Percentiles rank a stretch among this genome's conserved stretches.
These are phyloP conservation scores for Detonula confervacea DNA, from an alignment of 352 stramenopile genomes.

Conservation along the genomic window DNA sequence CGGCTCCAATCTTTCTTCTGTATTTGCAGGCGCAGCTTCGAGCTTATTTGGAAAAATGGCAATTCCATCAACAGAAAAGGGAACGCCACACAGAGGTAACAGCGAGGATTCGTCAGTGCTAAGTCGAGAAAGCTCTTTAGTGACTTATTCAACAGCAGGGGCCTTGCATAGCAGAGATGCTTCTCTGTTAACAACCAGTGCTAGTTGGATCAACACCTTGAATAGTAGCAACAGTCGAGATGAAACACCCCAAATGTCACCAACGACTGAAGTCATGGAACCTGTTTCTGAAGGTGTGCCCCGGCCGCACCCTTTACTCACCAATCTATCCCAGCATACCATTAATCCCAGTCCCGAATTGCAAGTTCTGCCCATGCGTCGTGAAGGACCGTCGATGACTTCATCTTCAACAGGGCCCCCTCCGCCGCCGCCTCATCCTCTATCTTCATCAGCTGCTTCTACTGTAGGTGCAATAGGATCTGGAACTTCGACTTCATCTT, in stretches of 20 bases:
- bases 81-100: neutral
- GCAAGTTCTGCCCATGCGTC: conserved; percentile 18
- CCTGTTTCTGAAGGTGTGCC: conserved; percentile 17
- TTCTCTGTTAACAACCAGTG: conserved; percentile 26
- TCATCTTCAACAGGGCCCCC: neutral
- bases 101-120: conserved; percentile 12
- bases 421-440: conserved; percentile 6
- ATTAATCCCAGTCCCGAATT: neutral
- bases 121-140: conserved; percentile 44
- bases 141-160: conserved; percentile 34
- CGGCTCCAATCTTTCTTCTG: conserved; percentile 38
- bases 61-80: neutral
- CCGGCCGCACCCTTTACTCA: conserved; percentile 16
- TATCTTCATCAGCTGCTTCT: neutral
- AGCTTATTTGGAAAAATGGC: conserved; percentile 40
- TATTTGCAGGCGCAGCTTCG: conserved; percentile 36
- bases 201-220: conserved; percentile 40
- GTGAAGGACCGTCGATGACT: neutral
- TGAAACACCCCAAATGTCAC: neutral
- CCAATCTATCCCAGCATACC: conserved; percentile 14
- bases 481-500: conserved; percentile 22
- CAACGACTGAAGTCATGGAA: neutral
- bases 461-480: neutral
- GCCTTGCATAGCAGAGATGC: conserved; percentile 45
- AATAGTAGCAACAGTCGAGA: conserved; percentile 23